Percentiles rank a stretch among this genome's conserved stretches.
Evolutionary conservation across 768 basidiomycete species (phyloP).

Genomic region (Coprinellus micaceus): DNA sequence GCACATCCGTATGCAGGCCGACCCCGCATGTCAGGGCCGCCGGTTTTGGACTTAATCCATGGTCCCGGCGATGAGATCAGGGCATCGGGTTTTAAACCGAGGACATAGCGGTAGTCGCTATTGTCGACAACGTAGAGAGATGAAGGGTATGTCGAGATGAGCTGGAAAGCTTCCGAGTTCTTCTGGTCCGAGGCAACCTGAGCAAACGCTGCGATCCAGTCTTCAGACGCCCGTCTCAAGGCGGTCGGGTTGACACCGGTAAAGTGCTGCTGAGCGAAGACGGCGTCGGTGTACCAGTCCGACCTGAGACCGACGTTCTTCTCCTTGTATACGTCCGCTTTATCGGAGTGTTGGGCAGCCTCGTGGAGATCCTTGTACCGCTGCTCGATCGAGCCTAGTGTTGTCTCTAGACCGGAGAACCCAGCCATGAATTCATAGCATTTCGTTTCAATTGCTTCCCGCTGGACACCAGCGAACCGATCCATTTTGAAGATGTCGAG

Average conservation of each 20-base stretch:
- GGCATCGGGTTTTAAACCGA: conserved; percentile 15
- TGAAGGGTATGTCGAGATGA: conserved; percentile 13
- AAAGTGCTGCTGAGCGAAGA: conserved; percentile 28
- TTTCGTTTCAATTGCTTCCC: no score
- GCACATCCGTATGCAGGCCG: conserved; percentile 21
- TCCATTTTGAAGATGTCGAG: conserved; percentile 17
- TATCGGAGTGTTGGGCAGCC: background rate
- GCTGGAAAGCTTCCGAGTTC: background rate
- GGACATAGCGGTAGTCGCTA: conserved; percentile 21
- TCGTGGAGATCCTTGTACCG: conserved; percentile 12
- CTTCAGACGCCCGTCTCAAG: conserved; percentile 8
- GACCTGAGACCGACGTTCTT: conserved; percentile 24
- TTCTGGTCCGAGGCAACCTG: conserved; percentile 13
- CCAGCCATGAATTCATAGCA: no score
- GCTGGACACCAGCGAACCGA: conserved; percentile 14
- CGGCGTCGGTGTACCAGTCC: conserved; percentile 30
- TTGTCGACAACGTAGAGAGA: conserved; percentile 23
- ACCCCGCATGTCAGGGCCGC: background rate
- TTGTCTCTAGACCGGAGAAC: no score
- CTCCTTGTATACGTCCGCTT: conserved; percentile 19
- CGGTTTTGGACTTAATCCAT: no score
- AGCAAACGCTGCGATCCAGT: conserved; percentile 20
- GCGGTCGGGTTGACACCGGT: conserved; percentile 23
- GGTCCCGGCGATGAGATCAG: conserved; percentile 2
- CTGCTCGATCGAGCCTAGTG: conserved; percentile 16